Evolutionary conservation across 2,329 filamentous ascomycete species (phyloP), one percentile per base, ranked within the genome.

Genomic region (Xylaria sp.): DNA sequence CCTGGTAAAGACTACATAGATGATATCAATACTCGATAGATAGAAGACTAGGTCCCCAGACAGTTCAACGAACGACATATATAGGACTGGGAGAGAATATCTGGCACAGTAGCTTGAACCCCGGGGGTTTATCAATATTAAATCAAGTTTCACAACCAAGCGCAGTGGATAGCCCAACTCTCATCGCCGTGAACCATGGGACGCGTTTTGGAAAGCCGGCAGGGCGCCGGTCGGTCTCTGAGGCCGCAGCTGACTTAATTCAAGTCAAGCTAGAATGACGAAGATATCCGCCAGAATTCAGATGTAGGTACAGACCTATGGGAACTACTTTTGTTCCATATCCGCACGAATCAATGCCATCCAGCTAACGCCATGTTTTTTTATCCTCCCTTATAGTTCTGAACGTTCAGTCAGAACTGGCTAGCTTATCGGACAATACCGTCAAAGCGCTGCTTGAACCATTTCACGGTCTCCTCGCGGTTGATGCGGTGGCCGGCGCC

Each of bases 401-500:
- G 56, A 44, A 49, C 45, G 44, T 49, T 20, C 34, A 66, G 62
- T n/a, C n/a, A n/a, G n/a, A n/a, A n/a, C n/a, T n/a, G n/a, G n/a
- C n/a, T n/a, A 56, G 72, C 87, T 91, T 96, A 97, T 84, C 94
- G 89, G 82, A 99, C 91, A 77, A 97, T 97, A 77, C 93, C 94
- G 77, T 97, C 92, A 87, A 96, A 97, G 80, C 92, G 88, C 73
- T 76, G 72, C 82, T 85, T 85, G 82, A 85, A 99, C 94, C 94
- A 99, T 85, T 92, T 96, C 82, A 97, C 81, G 73, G 92, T 97
- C 87, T 99, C 94, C 65, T 86, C 80, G 75, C 92, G 89, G 87
- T 86, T 91, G 87, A 99, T 96, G 75, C 87, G 86, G 90, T 99
- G 94, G 79, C 79, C 84, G 74, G 90, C 76, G 74, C 94, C 94